Conservation (phyloP, 2,329 filamentous ascomycete genomes). For the Teratosphaeria gauchensis region DNA sequence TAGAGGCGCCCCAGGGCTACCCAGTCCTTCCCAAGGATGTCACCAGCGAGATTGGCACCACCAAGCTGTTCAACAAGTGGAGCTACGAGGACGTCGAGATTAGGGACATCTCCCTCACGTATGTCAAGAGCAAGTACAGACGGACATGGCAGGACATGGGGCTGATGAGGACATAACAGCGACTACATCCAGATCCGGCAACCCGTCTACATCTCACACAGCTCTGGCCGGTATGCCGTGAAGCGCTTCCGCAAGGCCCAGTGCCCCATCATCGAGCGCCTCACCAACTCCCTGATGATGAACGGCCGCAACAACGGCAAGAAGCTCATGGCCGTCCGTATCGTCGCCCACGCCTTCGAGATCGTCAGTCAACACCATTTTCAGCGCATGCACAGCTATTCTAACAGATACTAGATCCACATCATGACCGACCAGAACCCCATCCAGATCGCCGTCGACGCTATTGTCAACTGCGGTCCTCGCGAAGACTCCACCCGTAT, state of each 20-base stretch:
- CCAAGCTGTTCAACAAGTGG: conserved; percentile 99
- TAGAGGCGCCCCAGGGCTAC: conserved; percentile 74
- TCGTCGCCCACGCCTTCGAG: conserved; percentile 97
- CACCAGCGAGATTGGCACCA: conserved; percentile 74
- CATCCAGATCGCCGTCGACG: conserved; percentile 98
- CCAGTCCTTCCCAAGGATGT: conserved; percentile 89
- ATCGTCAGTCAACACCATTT: conserved; percentile 62
- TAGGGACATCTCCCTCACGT: conserved; percentile 99
- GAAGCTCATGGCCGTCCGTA: conserved; percentile 99
- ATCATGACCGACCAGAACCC: conserved; percentile 99
- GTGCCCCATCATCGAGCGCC: conserved; percentile 99
- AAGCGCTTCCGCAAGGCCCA: conserved; percentile 99
- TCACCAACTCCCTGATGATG: conserved; percentile 99
- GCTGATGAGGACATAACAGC: conserved; percentile 42
- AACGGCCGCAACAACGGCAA: conserved; percentile 99
- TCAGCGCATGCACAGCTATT: conserved; percentile 3
- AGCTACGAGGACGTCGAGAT: conserved; percentile 99
- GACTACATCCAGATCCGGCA: conserved; percentile 99
- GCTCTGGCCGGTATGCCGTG: conserved; percentile 93
- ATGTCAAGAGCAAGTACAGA: conserved; percentile 37
- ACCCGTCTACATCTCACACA: conserved; percentile 98
- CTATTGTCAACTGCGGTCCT: conserved; percentile 99
- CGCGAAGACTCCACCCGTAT: conserved; percentile 99
- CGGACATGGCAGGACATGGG: neutral
- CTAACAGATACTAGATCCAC: conserved; percentile 63